Base-by-base conservation (phyloP, 75 land plant species). In the Cupressus sempervirens region DNA sequence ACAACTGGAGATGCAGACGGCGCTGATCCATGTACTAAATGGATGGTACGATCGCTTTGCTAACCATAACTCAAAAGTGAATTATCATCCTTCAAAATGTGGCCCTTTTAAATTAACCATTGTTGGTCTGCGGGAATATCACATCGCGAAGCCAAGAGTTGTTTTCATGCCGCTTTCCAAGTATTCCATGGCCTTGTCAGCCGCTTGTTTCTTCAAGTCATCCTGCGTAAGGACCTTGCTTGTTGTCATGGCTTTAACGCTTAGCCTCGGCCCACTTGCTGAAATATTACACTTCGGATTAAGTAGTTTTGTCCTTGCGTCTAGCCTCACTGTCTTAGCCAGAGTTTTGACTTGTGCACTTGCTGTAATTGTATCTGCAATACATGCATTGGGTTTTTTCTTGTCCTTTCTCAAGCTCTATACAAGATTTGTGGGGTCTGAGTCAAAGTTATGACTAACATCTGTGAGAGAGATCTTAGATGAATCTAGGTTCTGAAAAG, bases 211-310 rank as follows among this genome's bases (percentile, higher is more conserved):
- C 91, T 96, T 96, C 70, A 94, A 93, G 88, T 96, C 96, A 74
- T 96, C 98, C 82, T 96, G 96, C 41, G 93, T 85, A 30, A 89
- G 83, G 41, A 80, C 83, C 81, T 76, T 87, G 62, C 77, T 56
- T 13, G 72, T 4, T 43, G 75, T n/a, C n/a, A n/a, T n/a, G n/a
- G n/a, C n/a, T n/a, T n/a, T n/a, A n/a, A n/a, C n/a, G n/a, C n/a
- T n/a, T n/a, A n/a, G n/a, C n/a, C n/a, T n/a, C n/a, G n/a, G n/a
- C n/a, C n/a, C n/a, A n/a, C n/a, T n/a, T n/a, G n/a, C n/a, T n/a
- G n/a, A n/a, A n/a, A n/a, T n/a, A n/a, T n/a, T n/a, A n/a, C 99
- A 98, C 84, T 98, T 98, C n/a, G 99, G 99, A 90, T 98, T 98
- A 83, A 98, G 92, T 85, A 98, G 83, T 91, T 98, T 98, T 18